Conservation (phyloP, 768 basidiomycete genomes). For the Serendipita indica region DNA sequence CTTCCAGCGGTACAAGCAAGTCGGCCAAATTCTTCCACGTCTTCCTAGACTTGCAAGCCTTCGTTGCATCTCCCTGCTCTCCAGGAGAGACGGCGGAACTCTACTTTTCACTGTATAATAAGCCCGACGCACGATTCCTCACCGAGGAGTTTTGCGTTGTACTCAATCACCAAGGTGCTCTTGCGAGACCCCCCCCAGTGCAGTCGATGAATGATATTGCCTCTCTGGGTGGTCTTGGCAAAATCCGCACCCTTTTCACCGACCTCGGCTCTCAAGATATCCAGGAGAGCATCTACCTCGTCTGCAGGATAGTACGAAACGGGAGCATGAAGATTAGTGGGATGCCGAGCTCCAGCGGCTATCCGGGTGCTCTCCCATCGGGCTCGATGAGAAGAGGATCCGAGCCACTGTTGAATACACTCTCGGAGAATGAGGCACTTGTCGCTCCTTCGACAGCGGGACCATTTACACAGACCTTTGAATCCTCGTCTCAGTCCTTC, state of each 20-base stretch:
- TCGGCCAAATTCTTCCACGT: slow-evolving; percentile 71
- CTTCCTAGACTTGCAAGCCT: slow-evolving; percentile 79
- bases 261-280: slow-evolving; percentile 81
- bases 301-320: slow-evolving; percentile 81
- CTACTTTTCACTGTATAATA: slow-evolving; percentile 85
- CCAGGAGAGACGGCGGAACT: slow-evolving; percentile 90
- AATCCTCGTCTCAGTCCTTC: slow-evolving; percentile 24
- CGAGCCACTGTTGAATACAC: slow-evolving; percentile 20
- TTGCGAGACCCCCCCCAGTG: slow-evolving; percentile 32
- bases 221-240: slow-evolving; percentile 27
- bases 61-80: slow-evolving; percentile 77
- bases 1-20: neutral
- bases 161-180: slow-evolving; percentile 81
- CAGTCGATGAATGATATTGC: slow-evolving; percentile 24
- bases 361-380: neutral
- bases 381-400: slow-evolving; percentile 35
- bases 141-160: slow-evolving; percentile 87
- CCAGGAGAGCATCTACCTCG: slow-evolving; percentile 71
- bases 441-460: neutral
- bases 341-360: slow-evolving; percentile 27
- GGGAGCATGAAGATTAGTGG: slow-evolving; percentile 67
- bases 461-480: neutral
- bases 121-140: slow-evolving; percentile 68
- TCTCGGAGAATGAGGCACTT: slow-evolving; percentile 23
- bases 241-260: slow-evolving; percentile 74